Percentiles rank a stretch among this genome's conserved stretches.
Evolutionary conservation across 1,284 basidiomycete species (phyloP).

Genomic region (Pseudozyma tsukubaensis): DNA sequence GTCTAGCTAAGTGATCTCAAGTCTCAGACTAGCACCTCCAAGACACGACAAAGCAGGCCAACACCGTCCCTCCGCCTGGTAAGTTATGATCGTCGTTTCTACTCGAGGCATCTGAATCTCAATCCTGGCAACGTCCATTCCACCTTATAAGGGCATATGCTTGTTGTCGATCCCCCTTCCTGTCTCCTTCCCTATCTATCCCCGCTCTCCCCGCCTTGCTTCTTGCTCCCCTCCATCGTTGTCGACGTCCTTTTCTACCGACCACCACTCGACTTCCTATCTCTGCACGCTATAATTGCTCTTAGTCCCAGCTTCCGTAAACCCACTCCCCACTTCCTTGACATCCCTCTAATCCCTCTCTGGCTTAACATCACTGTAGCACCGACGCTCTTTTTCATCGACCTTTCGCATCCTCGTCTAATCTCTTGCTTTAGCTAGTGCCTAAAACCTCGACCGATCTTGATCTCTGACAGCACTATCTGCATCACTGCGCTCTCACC

Average conservation of each 20-base stretch:
- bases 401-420: slow-evolving; percentile 12
- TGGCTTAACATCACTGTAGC: not conserved
- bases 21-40: not conserved
- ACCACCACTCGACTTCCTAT: not conserved
- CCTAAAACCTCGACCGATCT: not conserved
- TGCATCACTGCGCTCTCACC: not conserved
- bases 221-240: not conserved
- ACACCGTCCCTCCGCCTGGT: not conserved
- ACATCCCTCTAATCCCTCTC: not conserved
- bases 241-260: not conserved
- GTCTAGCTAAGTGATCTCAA: not conserved
- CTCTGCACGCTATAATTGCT: not conserved
- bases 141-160: slow-evolving; percentile 35
- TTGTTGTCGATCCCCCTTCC: slow-evolving; percentile 33
- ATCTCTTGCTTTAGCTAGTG: slow-evolving; percentile 1
- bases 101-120: slow-evolving; percentile 21
- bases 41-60: not conserved
- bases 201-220: not conserved
- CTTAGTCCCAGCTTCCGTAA: not conserved
- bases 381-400: slow-evolving; percentile 7
- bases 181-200: slow-evolving; percentile 5
- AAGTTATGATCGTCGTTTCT: slow-evolving; percentile 8
- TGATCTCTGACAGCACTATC: slow-evolving; percentile 8
- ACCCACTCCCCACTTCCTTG: not conserved
- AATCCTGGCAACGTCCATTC: slow-evolving; percentile 25